Base-by-base conservation (phyloP, 2,329 filamentous ascomycete genomes). In the Colletotrichum cuscutae region DNA sequence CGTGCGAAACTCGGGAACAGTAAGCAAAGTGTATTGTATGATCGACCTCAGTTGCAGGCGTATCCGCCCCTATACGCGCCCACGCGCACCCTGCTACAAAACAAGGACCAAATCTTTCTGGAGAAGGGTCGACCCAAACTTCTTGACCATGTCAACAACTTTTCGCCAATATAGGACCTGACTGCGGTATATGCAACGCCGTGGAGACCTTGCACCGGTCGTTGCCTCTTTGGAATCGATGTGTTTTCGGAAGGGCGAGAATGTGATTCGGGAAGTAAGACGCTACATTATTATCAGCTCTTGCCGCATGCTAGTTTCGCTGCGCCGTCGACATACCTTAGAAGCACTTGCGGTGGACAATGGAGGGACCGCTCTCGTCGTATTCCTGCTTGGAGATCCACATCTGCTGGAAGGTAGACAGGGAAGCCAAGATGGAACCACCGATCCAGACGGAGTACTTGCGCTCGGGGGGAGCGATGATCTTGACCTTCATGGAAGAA, bases 381-480 rank as follows among this genome's bases (percentile, higher is more conserved):
- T 98, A 98, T 91, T 98, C 96, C 90, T 99, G 97, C 95, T 99
- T 99, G 82, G 97, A 99, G 93, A 99, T 98, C 97, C 97, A 99
- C 97, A 99, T 99, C 90, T 99, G 97, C 92, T 99, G 97, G 96
- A 99, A 99, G 88, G 97, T 99, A 80, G 97, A 99, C 82, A 99
- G 94, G 77, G 97, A 99, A 81, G 97, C 97, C 84, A 99, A 89
- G 89, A 99, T 99, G 87, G 97, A 99, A 92, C 97, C 97, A 97
- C 97, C 97, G 86, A 99, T 99, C 97, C 97, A 99, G 91, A 99
- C 97, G 77, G 97, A 98, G 95, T 99, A 99, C 92, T 99, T 99
- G 89, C 97, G 95, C 94, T 99, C 97, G 80, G 97, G 97, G 81
- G 97, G 97, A 89, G 97, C 97, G 86, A 99, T 98, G 89, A 99